phyloP scores from a whole-genome alignment of 139 green algal species.

The Chlorella sp. region DNA sequence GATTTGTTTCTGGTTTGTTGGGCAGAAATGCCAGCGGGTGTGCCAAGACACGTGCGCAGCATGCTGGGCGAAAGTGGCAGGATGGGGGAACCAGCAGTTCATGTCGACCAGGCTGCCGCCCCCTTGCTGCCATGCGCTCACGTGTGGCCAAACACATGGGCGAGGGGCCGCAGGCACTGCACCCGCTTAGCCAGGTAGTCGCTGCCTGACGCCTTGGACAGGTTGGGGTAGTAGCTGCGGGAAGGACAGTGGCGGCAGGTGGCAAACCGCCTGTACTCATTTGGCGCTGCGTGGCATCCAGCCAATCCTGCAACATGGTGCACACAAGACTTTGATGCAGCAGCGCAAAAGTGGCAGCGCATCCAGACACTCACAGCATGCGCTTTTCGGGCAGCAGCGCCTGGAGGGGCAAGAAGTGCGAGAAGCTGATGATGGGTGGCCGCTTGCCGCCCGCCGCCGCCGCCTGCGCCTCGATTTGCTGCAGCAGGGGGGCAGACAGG shows the following conservation, averaged over 20 bases:
- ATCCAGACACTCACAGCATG: conserved; percentile 48
- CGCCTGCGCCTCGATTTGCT: conserved; percentile 29
- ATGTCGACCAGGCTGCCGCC: too few relatives aligned
- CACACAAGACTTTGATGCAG: too few relatives aligned
- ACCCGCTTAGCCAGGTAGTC: conserved; percentile 61
- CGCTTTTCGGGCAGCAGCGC: conserved; percentile 80
- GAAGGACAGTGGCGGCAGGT: neutral
- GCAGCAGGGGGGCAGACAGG: neutral
- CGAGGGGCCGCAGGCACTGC: conserved; percentile 46
- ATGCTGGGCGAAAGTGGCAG: too few relatives aligned
- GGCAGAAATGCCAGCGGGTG: too few relatives aligned
- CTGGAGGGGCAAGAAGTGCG: conserved; percentile 68
- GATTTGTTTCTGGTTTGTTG: too few relatives aligned
- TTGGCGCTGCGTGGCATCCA: too few relatives aligned
- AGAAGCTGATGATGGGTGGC: conserved; percentile 60
- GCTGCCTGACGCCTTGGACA: conserved; percentile 76
- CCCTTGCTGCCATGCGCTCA: too few relatives aligned
- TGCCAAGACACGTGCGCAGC: too few relatives aligned
- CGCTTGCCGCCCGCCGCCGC: conserved; percentile 19
- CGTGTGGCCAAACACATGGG: conserved; percentile 82
- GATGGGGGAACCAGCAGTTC: too few relatives aligned
- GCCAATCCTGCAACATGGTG: too few relatives aligned
- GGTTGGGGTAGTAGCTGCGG: conserved; percentile 59
- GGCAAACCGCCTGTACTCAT: too few relatives aligned
- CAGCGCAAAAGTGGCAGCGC: neutral